Conservation (phyloP, 2,329 filamentous ascomycete species). For the Chrysoporthe deuterocubensis region DNA sequence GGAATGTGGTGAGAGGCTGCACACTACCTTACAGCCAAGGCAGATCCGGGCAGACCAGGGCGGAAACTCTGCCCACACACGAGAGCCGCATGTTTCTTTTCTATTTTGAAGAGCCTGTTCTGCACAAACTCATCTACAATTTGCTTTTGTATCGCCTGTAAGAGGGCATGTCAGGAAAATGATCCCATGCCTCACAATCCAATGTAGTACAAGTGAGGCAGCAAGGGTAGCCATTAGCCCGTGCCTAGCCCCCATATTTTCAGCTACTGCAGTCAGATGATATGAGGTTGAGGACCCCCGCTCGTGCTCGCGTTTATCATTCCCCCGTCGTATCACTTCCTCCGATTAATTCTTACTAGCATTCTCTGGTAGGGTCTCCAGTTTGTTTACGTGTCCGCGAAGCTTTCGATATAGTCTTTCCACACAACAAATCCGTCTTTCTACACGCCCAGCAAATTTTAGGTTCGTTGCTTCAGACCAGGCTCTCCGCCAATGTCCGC, state of each 20-base stretch:
- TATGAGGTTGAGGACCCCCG: not conserved
- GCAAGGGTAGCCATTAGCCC: not conserved
- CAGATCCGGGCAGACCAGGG: not conserved
- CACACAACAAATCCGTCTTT: not conserved
- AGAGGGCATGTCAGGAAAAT: not conserved
- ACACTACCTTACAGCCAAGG: not conserved
- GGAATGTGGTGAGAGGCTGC: not conserved
- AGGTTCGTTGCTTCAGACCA: not conserved
- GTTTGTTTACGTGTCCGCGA: not conserved
- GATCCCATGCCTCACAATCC: not conserved
- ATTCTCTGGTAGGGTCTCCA: not conserved
- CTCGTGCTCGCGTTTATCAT: not conserved
- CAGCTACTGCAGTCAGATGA: not conserved
- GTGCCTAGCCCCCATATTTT: not conserved
- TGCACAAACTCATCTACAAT: not conserved
- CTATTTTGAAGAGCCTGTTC: not conserved
- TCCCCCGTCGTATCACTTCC: not conserved
- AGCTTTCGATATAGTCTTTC: not conserved
- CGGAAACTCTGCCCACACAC: not conserved
- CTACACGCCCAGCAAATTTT: not conserved
- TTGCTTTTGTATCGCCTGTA: not conserved
- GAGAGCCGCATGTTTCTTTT: not conserved
- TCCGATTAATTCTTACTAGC: not conserved
- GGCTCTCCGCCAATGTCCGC: not conserved
- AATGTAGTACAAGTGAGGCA: not conserved